Percentiles rank a stretch among this genome's conserved stretches.
phyloP scores from a whole-genome alignment of 2,329 filamentous ascomycete genomes.

The Tolypocladium cylindrosporum region DNA sequence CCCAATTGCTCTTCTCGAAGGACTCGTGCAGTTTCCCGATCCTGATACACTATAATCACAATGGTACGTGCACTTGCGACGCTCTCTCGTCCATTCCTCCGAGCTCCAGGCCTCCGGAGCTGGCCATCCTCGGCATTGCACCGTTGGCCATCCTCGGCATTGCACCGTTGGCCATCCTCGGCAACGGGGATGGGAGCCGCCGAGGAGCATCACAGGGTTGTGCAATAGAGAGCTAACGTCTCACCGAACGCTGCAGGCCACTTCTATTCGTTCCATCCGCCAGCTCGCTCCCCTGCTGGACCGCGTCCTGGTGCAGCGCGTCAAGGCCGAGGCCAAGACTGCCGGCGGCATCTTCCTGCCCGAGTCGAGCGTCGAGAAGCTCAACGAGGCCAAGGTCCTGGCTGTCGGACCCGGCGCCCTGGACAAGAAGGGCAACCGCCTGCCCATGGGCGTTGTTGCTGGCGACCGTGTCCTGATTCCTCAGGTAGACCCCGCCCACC shows the following conservation, averaged over 20 bases:
- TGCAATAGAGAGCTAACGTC: neutral
- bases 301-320: conserved; percentile 93
- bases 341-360: conserved; percentile 96
- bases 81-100: neutral
- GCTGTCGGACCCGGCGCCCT: conserved; percentile 85
- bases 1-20: neutral
- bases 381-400: conserved; percentile 94
- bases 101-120: neutral
- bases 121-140: neutral
- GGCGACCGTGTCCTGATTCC: conserved; percentile 96
- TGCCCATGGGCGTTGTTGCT: conserved; percentile 69
- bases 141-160: neutral
- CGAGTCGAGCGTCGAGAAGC: conserved; percentile 92
- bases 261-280: conserved; percentile 88
- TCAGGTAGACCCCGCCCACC: conserved; percentile 51
- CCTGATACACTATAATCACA: conserved; percentile 11
- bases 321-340: conserved; percentile 96
- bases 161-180: neutral
- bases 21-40: neutral
- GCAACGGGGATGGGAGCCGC: neutral
- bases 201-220: neutral
- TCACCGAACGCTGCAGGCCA: conserved; percentile 34
- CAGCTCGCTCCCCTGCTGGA: conserved; percentile 91
- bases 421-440: conserved; percentile 80
- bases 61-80: conserved; percentile 14